Percentiles rank a stretch among this genome's conserved stretches.
Evolutionary conservation across 441 rosid species (phyloP).

Genomic region (Flueggea neowawraea): DNA sequence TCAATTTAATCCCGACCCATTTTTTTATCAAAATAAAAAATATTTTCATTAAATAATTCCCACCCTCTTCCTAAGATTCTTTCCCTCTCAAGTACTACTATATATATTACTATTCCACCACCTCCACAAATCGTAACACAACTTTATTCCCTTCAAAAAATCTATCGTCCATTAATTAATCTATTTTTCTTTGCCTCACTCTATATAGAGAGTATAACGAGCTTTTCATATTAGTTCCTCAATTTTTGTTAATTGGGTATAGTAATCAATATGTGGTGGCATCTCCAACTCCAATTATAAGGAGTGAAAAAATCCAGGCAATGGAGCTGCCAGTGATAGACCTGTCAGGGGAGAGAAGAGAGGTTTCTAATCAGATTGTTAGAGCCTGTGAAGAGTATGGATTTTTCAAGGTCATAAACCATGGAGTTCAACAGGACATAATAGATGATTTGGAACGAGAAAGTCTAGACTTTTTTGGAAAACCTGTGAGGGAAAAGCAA

Average conservation of each 20-base stretch:
- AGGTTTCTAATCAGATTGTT: slow-evolving; percentile 45
- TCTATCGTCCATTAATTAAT: too few species aligned
- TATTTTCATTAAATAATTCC: too few species aligned
- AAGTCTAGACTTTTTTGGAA: slow-evolving; percentile 49
- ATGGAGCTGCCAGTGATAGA: slow-evolving; percentile 62
- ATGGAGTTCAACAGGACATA: slow-evolving; percentile 44
- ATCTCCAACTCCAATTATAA: slow-evolving; percentile 26
- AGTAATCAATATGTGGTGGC: slow-evolving; percentile 52
- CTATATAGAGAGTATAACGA: background rate
- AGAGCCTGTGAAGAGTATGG: slow-evolving; percentile 69
- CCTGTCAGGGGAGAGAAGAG: slow-evolving; percentile 49
- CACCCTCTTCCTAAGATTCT: too few species aligned
- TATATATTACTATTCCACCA: too few species aligned
- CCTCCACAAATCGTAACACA: too few species aligned
- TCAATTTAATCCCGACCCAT: too few species aligned
- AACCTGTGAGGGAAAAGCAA: slow-evolving; percentile 53
- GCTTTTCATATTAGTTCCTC: background rate
- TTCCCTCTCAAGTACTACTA: background rate
- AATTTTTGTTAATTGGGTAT: too few species aligned
- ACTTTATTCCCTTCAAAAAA: too few species aligned
- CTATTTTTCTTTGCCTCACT: too few species aligned
- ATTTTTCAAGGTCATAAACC: slow-evolving; percentile 81
- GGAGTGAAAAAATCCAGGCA: slow-evolving; percentile 31
- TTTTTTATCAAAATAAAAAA: too few species aligned
- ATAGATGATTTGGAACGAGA: slow-evolving; percentile 58